A percentile compares a stretch with the other conserved stretches of the same genome.
These are phyloP conservation scores for Scortechinia acanthostroma DNA, from an alignment of 2,329 filamentous ascomycete genomes.

Conservation along the genomic window DNA sequence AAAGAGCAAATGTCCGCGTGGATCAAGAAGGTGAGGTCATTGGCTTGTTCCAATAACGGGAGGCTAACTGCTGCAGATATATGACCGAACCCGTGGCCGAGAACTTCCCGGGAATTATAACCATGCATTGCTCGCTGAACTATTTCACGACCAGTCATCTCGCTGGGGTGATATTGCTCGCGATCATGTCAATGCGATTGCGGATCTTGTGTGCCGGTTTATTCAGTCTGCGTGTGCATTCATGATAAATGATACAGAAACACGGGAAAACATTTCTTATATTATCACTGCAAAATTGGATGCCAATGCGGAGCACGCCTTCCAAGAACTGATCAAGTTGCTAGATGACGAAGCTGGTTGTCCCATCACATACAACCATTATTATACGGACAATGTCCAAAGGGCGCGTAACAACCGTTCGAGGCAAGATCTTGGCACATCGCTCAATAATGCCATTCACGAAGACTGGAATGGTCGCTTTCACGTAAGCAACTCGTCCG, in stretches of 20 bases:
- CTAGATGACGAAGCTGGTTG: constrained; percentile 10
- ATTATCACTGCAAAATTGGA: constrained; percentile 6
- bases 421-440: constrained; percentile 4
- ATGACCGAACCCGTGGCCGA: constrained; percentile 10
- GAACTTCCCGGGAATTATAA: constrained; percentile 22
- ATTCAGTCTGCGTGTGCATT: constrained; percentile 6
- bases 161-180: constrained; percentile 14
- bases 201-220: constrained; percentile 6
- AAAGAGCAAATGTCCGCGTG: constrained; percentile 4
- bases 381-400: constrained; percentile 15
- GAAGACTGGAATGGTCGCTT: constrained; percentile 7
- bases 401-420: constrained; percentile 8
- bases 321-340: constrained; percentile 11
- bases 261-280: constrained; percentile 3
- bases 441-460: constrained; percentile 4
- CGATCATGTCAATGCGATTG: constrained; percentile 6
- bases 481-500: constrained; percentile 6
- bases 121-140: constrained; percentile 19
- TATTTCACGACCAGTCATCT: constrained; percentile 19
- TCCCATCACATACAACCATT: constrained; percentile 18
- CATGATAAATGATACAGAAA: constrained; percentile 6
- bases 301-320: constrained; percentile 5
- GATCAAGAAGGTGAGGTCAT: constrained; percentile 5
- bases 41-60: constrained; percentile 3
- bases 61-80: constrained; percentile 7